These are phyloP conservation scores for Phytophthora meadii DNA, from an alignment of 352 stramenopile genomes.

Conservation along the genomic window DNA sequence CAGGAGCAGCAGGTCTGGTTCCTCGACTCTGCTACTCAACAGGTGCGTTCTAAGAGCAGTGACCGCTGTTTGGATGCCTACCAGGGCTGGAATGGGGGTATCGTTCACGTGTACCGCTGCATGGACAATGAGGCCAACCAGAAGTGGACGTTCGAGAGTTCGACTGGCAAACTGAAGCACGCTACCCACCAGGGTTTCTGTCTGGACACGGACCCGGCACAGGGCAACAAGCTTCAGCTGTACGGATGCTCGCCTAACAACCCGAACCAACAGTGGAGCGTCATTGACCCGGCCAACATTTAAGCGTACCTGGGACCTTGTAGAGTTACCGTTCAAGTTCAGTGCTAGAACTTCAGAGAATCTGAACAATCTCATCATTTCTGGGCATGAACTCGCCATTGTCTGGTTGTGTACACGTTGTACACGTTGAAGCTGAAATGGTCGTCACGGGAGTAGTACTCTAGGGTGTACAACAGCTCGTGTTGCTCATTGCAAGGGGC, in stretches of 20 bases:
- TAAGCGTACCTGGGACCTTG: background rate
- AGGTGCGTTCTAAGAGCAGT: background rate
- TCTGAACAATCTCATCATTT: background rate
- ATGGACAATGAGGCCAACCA: too few relatives aligned
- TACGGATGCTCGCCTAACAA: conserved; percentile 63
- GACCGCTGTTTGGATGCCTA: too few relatives aligned
- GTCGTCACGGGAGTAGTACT: background rate
- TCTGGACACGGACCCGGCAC: conserved; percentile 52
- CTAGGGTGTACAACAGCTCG: too few relatives aligned
- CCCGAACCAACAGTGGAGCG: conserved; percentile 61
- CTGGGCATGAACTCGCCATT: background rate
- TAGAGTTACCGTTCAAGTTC: conserved; percentile 5
- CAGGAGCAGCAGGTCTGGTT: conserved; percentile 72
- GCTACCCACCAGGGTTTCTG: conserved; percentile 59
- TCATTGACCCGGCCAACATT: conserved; percentile 21
- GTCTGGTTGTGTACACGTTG: background rate
- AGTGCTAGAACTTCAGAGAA: conserved; percentile 3
- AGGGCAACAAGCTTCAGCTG: conserved; percentile 67
- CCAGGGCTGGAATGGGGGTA: too few relatives aligned
- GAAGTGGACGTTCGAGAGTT: conserved; percentile 22
- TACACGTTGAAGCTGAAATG: background rate
- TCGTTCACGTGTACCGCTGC: too few relatives aligned
- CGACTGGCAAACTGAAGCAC: conserved; percentile 55
- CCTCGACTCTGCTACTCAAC: conserved; percentile 55
- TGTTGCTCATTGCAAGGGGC: too few relatives aligned